These are phyloP conservation scores for Pyrenula aspistea DNA, from an alignment of 495 filamentous ascomycete species.

Conservation along the genomic window DNA sequence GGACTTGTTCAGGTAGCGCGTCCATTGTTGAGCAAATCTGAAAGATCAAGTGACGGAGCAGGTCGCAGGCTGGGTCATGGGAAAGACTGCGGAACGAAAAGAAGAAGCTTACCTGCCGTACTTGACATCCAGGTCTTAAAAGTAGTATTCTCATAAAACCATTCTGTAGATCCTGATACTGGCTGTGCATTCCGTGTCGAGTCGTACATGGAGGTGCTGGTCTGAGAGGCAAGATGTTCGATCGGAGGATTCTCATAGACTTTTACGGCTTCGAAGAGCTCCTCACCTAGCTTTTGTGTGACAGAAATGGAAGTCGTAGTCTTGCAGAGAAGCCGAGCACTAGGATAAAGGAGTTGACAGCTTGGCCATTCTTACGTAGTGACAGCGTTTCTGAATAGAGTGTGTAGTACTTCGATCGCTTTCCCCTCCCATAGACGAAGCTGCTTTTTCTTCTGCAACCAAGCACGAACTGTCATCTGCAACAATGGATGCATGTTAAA, in stretches of 20 bases:
- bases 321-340: not conserved
- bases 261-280: not conserved
- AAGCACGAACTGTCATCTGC: not conserved
- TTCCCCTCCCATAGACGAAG: not conserved
- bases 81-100: not conserved
- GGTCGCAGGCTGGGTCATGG: not conserved
- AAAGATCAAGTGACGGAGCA: not conserved
- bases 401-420: not conserved
- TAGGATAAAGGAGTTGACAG: not conserved
- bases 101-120: not conserved
- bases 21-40: not conserved
- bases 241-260: not conserved
- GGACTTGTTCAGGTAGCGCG: not conserved
- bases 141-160: not conserved
- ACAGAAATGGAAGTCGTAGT: not conserved
- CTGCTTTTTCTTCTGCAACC: not conserved
- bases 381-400: not conserved
- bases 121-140: not conserved
- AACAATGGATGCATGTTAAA: not conserved
- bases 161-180: not conserved
- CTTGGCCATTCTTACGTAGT: not conserved
- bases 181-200: not conserved
- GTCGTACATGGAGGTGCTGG: not conserved
- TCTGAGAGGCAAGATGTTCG: not conserved
- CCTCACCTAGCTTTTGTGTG: not conserved